phyloP scores from a whole-genome alignment of 2,329 filamentous ascomycete species.

The Dactylonectria estremocensis region DNA sequence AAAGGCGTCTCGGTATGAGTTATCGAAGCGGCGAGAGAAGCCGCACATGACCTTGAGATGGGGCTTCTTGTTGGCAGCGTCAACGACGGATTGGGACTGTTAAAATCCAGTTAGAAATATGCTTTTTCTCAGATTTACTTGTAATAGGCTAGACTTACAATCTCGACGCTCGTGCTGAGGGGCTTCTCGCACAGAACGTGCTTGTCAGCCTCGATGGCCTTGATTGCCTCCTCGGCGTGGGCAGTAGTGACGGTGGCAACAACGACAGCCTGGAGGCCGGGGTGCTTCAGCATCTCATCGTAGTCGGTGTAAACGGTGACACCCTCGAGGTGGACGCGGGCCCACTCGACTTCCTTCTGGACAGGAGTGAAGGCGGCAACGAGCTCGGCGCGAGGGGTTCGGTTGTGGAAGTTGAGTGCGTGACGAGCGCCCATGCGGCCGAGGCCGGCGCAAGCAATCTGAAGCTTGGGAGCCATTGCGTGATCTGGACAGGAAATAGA shows the following conservation, averaged over 20 bases:
- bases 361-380: conserved; percentile 47
- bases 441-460: conserved; percentile 45
- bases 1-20: conserved; percentile 75
- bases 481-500: neutral
- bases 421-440: conserved; percentile 48
- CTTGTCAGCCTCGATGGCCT: conserved; percentile 47
- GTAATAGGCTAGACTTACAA: conserved; percentile 58
- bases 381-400: conserved; percentile 45
- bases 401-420: conserved; percentile 47
- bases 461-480: conserved; percentile 44
- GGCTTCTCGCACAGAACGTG: conserved; percentile 49
- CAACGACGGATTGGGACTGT: conserved; percentile 73
- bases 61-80: conserved; percentile 69
- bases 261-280: conserved; percentile 46
- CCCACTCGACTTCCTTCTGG: conserved; percentile 46
- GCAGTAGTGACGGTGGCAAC: conserved; percentile 47
- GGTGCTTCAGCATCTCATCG: conserved; percentile 48
- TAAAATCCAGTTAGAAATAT: conserved; percentile 12
- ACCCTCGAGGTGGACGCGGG: conserved; percentile 41
- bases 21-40: conserved; percentile 68
- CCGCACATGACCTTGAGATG: conserved; percentile 74
- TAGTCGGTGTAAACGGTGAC: conserved; percentile 45
- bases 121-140: neutral
- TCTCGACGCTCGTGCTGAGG: conserved; percentile 59
- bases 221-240: conserved; percentile 47